Base-by-base conservation (phyloP, 2,329 filamentous ascomycete species). In the Exophiala phaeomuriformis region DNA sequence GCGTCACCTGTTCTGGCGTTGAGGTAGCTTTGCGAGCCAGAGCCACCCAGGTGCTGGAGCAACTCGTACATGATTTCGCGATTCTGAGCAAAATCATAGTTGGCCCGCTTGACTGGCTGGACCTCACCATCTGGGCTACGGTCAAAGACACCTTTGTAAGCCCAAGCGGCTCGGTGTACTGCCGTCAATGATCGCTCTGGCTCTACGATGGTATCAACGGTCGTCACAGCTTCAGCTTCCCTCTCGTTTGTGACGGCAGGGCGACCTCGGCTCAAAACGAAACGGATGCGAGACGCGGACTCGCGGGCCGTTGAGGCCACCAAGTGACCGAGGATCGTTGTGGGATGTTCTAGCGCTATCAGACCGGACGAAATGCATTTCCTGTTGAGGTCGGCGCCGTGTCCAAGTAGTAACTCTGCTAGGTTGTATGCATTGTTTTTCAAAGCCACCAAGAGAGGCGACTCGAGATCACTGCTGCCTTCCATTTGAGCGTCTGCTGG, bases 1-100 rank as follows among this genome's bases (percentile, higher is more conserved):
- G 49, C 43, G 3, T 39, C 27, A 29, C 54, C 43, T 12, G 30
- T 51, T 35, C 33, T 37, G 27, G 52, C 35, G 33, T 33, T 58
- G 53, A 35, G 8, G 31, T 12, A 31, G 29, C 42, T 27, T 31
- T n/a, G 42, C 19, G 19, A 19, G 19, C 19, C 19, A 19, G 2
- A 32, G 8, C 3, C 31, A 27, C 42, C 42, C n/a, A 45, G 32
- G n/a, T 45, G 42, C 31, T 45, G 42, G 29, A 45, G 42, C 31
- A 45, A 45, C 10, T 45, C 42, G 42, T 32, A 9, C 29, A 32
- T 45, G 28, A 45, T 45, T 29, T 45, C 42, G 27, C 42, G 42
- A 29, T 45, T 45, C n/a, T 45, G 42, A 6, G 42, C 27, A 10
- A 45, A 45, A 32, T 45, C 42, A 10, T 45, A 45, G 28, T 45